These are phyloP conservation scores for Candida mesenterica DNA, from an alignment of 1,139 yeast genomes.

Conservation along the genomic window DNA sequence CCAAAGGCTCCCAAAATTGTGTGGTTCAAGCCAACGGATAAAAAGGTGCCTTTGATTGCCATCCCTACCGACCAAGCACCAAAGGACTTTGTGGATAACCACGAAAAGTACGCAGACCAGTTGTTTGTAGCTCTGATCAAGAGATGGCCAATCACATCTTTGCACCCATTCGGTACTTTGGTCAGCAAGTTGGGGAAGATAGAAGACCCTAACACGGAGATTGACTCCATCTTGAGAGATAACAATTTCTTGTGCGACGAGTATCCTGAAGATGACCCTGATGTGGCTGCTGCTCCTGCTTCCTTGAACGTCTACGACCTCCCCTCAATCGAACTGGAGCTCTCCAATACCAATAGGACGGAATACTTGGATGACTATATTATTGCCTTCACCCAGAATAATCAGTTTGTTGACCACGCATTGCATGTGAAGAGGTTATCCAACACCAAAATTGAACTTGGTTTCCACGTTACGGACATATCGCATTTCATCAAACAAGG, in stretches of 20 bases:
- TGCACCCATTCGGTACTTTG: slow-evolving; percentile 95
- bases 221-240: slow-evolving; percentile 87
- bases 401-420: slow-evolving; percentile 69
- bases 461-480: slow-evolving; percentile 81
- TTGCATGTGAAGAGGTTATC: slow-evolving; percentile 66
- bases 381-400: slow-evolving; percentile 64
- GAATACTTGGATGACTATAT: slow-evolving; percentile 63
- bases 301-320: slow-evolving; percentile 30
- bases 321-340: slow-evolving; percentile 37
- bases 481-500: slow-evolving; percentile 70
- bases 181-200: slow-evolving; percentile 83
- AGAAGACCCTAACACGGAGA: slow-evolving; percentile 75
- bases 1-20: slow-evolving; percentile 85
- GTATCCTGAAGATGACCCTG: slow-evolving; percentile 57
- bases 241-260: slow-evolving; percentile 89
- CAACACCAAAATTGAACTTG: slow-evolving; percentile 63
- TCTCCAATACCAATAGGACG: slow-evolving; percentile 42
- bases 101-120: slow-evolving; percentile 76
- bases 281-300: slow-evolving; percentile 33
- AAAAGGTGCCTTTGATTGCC: slow-evolving; percentile 95
- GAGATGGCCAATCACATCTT: slow-evolving; percentile 98
- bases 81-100: slow-evolving; percentile 88
- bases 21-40: slow-evolving; percentile 98
- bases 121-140: slow-evolving; percentile 92
- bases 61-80: slow-evolving; percentile 99